Base-by-base conservation (phyloP, 768 basidiomycete genomes). In the Panellus pusillus region DNA sequence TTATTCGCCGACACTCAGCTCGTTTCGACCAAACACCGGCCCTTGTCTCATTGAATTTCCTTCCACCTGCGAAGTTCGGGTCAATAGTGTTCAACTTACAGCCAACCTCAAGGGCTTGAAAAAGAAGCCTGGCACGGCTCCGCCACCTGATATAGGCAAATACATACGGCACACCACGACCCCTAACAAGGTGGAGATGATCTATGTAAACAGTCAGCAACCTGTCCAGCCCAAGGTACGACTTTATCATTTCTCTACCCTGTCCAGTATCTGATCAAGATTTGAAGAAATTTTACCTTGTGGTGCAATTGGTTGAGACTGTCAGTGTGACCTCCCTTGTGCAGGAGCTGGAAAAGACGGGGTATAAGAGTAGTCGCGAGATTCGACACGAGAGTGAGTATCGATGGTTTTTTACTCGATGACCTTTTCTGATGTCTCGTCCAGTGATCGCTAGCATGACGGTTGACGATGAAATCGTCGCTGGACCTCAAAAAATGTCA, bases 71-170 rank as follows among this genome's bases (percentile, higher is more conserved):
- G 93, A 97, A 80, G 87, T 95, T 46, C 87, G 91, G 65, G 82
- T 95, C 36, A 96, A 97, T 68, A 77, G 73, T 50, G 74, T 74
- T 2, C 77, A 82, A 49, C 72, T 96, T 28, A 74, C 74, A 17
- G 91, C 87, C 35, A 94, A 87, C 67, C 69, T 93, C 58, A 93
- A 93, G 68, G 94, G 94, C 5, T 72, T 96, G 66, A 97, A 97
- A 79, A 97, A 97, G 77, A 94, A 91, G 62, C 89, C 92, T 27
- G 93, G 93, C 3, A 95, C 91, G 39, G 91, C 93, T 1, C 92
- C 93, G n/a, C 93, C 93, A 6, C 86, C 92, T 1, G 87, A 93
- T 66, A 61, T 81, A 31, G 71, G 72, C 36, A 73, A 75, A 60
- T 73, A 74, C 54, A 68, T 75, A 7, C 71, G 76, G 48, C 57